Conservation (phyloP, 2,329 filamentous ascomycete species). For the Erysiphe pulchra region DNA sequence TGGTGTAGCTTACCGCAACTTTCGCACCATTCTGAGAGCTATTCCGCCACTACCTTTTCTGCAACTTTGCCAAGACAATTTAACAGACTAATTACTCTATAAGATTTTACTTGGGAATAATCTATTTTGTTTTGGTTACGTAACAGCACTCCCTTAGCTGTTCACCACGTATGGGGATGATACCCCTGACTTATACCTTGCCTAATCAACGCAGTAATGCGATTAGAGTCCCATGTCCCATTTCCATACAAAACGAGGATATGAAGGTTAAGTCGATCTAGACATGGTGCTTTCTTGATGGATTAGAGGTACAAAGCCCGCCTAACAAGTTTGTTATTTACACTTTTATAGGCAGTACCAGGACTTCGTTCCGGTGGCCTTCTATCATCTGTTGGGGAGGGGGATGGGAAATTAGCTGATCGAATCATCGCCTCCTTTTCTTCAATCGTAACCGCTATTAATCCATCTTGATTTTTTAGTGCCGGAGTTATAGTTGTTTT, state of each 20-base stretch:
- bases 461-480: too few species aligned
- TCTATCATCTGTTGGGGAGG: too few species aligned
- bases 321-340: neutral
- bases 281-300: neutral
- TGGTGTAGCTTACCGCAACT: neutral
- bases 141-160: neutral
- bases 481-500: too few species aligned
- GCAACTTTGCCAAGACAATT: neutral
- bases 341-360: neutral
- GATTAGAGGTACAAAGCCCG: neutral
- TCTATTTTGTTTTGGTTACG: neutral
- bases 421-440: too few species aligned
- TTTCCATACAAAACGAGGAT: neutral
- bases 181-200: neutral
- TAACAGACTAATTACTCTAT: neutral
- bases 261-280: neutral
- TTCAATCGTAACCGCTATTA: too few species aligned
- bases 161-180: neutral
- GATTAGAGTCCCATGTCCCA: neutral
- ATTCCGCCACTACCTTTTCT: neutral
- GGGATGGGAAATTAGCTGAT: too few species aligned
- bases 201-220: neutral
- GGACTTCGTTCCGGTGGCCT: too few species aligned
- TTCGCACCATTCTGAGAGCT: neutral
- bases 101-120: neutral